Evolutionary conservation across 495 filamentous ascomycete genomes (phyloP), one percentile per base, ranked within the genome.

Genomic region (Aspergillus wentii): DNA sequence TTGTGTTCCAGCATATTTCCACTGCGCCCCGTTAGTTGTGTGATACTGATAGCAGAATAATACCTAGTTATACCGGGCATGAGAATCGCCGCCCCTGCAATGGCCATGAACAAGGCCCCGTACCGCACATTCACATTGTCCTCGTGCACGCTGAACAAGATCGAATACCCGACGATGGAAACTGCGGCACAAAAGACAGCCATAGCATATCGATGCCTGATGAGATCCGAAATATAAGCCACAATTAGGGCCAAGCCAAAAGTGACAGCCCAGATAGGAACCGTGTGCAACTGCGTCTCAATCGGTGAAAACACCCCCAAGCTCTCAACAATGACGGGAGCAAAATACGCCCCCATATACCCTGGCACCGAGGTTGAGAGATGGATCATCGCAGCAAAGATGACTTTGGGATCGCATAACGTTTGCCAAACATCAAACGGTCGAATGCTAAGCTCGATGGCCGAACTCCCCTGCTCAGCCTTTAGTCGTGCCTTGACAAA

Each of bases 101-200:
- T 68, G 33, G 77, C 60, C n/a, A 86, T 54, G 52, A 80, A 78
- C 14, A 86, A 54, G n/a, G 71, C 79, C 0, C 52, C 68, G 42
- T 85, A 86, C 52, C 78, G 62, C n/a, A 77, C 45, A 5, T 62
- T 40, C 4, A 59, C 50, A 44, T 78, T 70, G 39, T 73, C 62
- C n/a, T n/a, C n/a, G 40, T 76, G 72, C 17, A 70, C 63, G 32
- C 59, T 67, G 16, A 87, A 46, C 13, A 89, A 62, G 32, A 84
- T 74, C 9, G 50, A 68, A 35, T 85, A 78, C 13, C 81, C 85
- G 6, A 67, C 46, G 27, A 87, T 71, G 21, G 62, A 45, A 3
- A 61, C 46, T 25, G 47, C 44, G 16, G 87, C 41, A 28, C 49
- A 54, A 39, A 82, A 62, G 0, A 76, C 60, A 23, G 69, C 52